Base-by-base conservation (phyloP, 1,284 basidiomycete species). In the Schizophyllum amplum region DNA sequence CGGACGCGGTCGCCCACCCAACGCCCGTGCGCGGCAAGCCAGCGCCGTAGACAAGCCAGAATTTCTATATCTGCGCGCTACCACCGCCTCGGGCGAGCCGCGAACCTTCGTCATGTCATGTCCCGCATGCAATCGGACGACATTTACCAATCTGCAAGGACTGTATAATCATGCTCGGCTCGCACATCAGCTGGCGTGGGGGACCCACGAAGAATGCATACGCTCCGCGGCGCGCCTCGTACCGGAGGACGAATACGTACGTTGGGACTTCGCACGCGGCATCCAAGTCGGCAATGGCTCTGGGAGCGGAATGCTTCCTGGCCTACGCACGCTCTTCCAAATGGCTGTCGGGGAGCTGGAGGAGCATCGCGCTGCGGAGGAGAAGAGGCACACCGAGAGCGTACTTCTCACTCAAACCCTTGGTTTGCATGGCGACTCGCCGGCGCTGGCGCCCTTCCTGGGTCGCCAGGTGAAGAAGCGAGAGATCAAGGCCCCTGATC, bases 61-160 rank as follows among this genome's bases (percentile, higher is more conserved):
- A 61, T 68, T 78, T 50, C 67, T 81, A 24, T 79, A 75, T 62
- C 68, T 80, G 23, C 76, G 72, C 51, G 71, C 33, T 17, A 42
- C 33, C 33, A 42, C 33, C 7, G 33, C 33, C 71, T 53, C 67
- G 72, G 61, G 63, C 73, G 64, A 63, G 77, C 62, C 70, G 69
- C 25, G 74, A 74, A 60, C 63, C 5, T 73, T 72, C 59, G 66
- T 77, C 25, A 73, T 90, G 52, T 75, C 74, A 20, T 90, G 87
- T 63, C 79, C 83, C 0, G 75, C 73, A 58, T 90, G 87, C 62
- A 63, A 69, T 20, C 80, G 84, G 49, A 80, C 78, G 1, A 74
- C 84, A 15, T 90, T 90, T 64, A 83, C 81, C 13, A 83, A 79
- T n/a, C 74, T 90, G 1, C 88, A 90, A 67, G 88, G 87, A 2